Evolutionary conservation across 495 filamentous ascomycete species (phyloP).

Genomic region (Aspergillus leporis): DNA sequence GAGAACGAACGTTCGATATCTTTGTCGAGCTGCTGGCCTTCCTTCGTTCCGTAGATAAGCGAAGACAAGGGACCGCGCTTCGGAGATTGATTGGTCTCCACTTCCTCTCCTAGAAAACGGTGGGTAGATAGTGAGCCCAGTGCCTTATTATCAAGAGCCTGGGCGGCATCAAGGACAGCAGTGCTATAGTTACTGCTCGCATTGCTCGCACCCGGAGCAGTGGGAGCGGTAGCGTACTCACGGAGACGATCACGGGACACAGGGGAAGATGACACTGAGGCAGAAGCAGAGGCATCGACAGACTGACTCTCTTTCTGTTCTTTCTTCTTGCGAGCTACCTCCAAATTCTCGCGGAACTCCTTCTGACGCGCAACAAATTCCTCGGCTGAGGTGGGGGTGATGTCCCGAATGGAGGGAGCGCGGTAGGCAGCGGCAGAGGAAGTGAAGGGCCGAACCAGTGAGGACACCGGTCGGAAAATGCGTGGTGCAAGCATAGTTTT

Average conservation of each 20-base stretch:
- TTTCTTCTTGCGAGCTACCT: conserved; percentile 68
- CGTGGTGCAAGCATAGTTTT: conserved; percentile 53
- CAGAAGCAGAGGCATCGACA: conserved; percentile 47
- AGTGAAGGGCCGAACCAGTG: conserved; percentile 60
- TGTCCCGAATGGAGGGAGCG: conserved; percentile 81
- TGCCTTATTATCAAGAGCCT: conserved; percentile 44
- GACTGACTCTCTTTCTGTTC: conserved; percentile 85
- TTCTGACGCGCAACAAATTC: conserved; percentile 79
- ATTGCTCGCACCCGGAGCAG: conserved; percentile 58
- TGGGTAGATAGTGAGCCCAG: conserved; percentile 68
- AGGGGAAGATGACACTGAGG: conserved; percentile 40
- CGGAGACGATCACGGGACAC: conserved; percentile 36
- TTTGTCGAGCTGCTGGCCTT: conserved; percentile 86
- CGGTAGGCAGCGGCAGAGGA: conserved; percentile 55
- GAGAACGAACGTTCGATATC: conserved; percentile 95
- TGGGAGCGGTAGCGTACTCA: conserved; percentile 51
- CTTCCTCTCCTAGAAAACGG: conserved; percentile 50
- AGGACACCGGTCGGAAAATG: conserved; percentile 46
- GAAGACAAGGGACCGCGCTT: conserved; percentile 56
- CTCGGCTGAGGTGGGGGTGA: conserved; percentile 67
- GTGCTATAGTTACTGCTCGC: conserved; percentile 42
- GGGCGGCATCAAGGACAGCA: conserved; percentile 42
- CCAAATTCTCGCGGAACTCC: conserved; percentile 81
- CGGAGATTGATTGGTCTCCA: conserved; percentile 48
- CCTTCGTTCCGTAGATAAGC: conserved; percentile 94